phyloP scores from a whole-genome alignment of 345 rosid genomes.

The Eutrema heterophyllum region DNA sequence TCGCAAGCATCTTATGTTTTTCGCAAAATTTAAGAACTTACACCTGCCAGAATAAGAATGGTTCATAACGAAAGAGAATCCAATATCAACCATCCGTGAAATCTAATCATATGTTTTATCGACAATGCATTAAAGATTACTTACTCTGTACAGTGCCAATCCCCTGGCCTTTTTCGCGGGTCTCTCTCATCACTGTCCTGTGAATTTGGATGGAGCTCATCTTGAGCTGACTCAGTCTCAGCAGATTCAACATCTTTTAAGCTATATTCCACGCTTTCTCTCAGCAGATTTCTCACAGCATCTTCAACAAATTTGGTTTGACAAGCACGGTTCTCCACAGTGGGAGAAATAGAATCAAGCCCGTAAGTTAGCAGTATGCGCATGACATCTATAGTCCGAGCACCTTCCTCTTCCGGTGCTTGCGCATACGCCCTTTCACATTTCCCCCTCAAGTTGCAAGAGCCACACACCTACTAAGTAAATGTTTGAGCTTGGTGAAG shows the following conservation, averaged over 20 bases:
- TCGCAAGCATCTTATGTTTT: slow-evolving; percentile 68
- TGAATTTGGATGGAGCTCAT: slow-evolving; percentile 14
- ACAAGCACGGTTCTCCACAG: slow-evolving; percentile 55
- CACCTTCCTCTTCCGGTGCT: slow-evolving; percentile 61
- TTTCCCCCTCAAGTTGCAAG: slow-evolving; percentile 79
- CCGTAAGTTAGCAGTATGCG: slow-evolving; percentile 68
- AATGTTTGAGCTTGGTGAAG: slow-evolving; percentile 9
- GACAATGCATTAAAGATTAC: not conserved
- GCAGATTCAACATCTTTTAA: slow-evolving; percentile 31
- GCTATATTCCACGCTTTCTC: slow-evolving; percentile 51
- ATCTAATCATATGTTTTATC: not conserved
- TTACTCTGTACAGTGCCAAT: slow-evolving; percentile 84
- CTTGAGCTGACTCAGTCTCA: not conserved
- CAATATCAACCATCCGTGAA: not conserved
- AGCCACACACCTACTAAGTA: slow-evolving; percentile 70
- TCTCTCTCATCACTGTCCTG: slow-evolving; percentile 27
- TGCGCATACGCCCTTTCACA: slow-evolving; percentile 82
- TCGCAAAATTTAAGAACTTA: slow-evolving; percentile 76
- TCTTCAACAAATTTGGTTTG: slow-evolving; percentile 58
- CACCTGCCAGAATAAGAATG: slow-evolving; percentile 45
- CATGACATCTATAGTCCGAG: slow-evolving; percentile 79
- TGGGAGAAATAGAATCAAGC: slow-evolving; percentile 45
- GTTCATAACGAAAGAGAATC: not conserved
- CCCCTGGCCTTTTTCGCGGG: slow-evolving; percentile 57
- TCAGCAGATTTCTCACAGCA: slow-evolving; percentile 61